Evolutionary conservation across 2,329 filamentous ascomycete genomes (phyloP).

Genomic region (Trichoderma sp.): DNA sequence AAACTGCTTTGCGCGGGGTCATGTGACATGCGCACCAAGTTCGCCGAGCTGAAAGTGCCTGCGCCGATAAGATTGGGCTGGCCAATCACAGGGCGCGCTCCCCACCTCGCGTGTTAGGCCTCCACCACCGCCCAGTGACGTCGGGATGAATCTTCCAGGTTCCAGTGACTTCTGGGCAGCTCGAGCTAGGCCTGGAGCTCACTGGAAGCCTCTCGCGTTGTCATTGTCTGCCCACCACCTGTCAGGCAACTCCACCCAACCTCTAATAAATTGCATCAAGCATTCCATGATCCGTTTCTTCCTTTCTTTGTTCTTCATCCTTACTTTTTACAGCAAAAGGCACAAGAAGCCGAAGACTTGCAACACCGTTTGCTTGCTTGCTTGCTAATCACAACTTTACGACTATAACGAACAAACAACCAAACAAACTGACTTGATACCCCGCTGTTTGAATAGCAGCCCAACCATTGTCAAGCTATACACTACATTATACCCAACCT

Average conservation of each 20-base stretch:
- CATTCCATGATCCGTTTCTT: not conserved
- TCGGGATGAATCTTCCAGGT: conserved; percentile 36
- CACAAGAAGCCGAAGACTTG: not conserved
- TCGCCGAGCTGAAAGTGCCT: not conserved
- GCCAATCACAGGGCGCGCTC: conserved; percentile 28
- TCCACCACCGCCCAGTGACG: conserved; percentile 33
- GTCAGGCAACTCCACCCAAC: conserved; percentile 16
- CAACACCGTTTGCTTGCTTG: conserved; percentile 5
- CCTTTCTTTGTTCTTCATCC: not conserved
- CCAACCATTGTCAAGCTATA: not conserved
- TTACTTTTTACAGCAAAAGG: not conserved
- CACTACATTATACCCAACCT: not conserved
- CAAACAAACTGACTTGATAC: not conserved
- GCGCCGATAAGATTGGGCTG: conserved; percentile 29
- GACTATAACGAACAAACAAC: not conserved
- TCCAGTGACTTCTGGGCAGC: conserved; percentile 36
- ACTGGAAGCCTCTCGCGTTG: conserved; percentile 27
- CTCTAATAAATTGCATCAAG: conserved; percentile 16
- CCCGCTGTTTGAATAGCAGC: not conserved
- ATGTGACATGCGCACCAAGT: conserved; percentile 27
- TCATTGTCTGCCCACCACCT: conserved; percentile 13
- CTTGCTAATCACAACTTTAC: not conserved
- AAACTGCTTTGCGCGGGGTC: conserved; percentile 25
- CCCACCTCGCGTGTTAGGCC: conserved; percentile 24
- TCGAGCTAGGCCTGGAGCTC: conserved; percentile 27